Percentiles rank a stretch among this genome's conserved stretches.
These are phyloP conservation scores for Taiozyma sp. DNA, from an alignment of 1,139 yeast genomes.

Conservation along the genomic window DNA sequence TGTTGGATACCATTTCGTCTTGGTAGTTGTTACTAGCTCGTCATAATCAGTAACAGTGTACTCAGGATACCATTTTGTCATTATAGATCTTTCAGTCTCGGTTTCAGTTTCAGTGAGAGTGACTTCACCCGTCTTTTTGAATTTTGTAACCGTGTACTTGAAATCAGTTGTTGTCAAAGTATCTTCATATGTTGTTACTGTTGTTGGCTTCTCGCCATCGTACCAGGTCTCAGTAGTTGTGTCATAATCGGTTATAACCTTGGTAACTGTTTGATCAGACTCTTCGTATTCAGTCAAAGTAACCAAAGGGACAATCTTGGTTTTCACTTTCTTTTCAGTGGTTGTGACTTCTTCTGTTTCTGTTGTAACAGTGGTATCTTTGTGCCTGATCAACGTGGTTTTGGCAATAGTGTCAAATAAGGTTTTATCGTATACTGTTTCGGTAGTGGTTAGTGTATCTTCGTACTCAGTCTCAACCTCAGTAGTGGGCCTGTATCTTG, in stretches of 20 bases:
- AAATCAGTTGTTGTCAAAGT: conserved; percentile 18
- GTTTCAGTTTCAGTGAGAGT: conserved; percentile 17
- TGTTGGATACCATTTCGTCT: conserved; percentile 19
- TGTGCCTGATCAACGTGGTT: conserved; percentile 12
- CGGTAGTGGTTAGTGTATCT: conserved; percentile 10
- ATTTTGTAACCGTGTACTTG: conserved; percentile 12
- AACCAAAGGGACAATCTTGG: conserved; percentile 15
- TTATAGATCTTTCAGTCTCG: conserved; percentile 9
- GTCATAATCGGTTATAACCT: conserved; percentile 1
- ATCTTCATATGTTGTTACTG: conserved; percentile 14
- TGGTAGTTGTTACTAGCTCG: conserved; percentile 17
- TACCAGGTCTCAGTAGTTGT: conserved; percentile 14
- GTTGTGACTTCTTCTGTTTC: conserved; percentile 9
- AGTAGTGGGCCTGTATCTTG: conserved; percentile 15
- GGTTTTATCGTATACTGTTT: conserved; percentile 11
- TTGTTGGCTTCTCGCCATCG: conserved; percentile 12
- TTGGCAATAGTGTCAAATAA: conserved; percentile 12
- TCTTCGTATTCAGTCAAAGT: conserved; percentile 19
- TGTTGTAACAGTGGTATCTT: conserved; percentile 11
- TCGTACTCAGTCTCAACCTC: conserved; percentile 12
- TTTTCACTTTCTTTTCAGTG: conserved; percentile 11
- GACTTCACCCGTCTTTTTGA: conserved; percentile 11
- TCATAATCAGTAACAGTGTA: conserved; percentile 20
- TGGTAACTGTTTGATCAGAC: conserved; percentile 18
- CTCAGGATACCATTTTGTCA: conserved; percentile 20